Conservation (phyloP, 179 eudicot species). For the Spergularia azorica region DNA sequence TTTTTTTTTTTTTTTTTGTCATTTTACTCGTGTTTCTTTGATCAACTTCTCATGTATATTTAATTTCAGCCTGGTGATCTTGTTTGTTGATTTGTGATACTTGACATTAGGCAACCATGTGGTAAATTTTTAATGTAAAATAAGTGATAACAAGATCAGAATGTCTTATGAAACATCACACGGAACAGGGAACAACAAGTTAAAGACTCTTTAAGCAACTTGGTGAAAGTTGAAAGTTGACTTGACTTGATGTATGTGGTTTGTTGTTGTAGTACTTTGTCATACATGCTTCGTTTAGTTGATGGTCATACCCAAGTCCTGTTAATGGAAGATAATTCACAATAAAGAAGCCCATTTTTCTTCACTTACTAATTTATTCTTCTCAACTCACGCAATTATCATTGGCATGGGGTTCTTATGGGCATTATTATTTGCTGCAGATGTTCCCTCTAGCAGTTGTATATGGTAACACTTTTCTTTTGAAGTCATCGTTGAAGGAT, state of each 20-base stretch:
- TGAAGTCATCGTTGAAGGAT: slow-evolving; percentile 87
- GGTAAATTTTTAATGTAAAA: not conserved
- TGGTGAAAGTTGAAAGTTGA: not conserved
- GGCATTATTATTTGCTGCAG: slow-evolving; percentile 39
- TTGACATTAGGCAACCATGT: not conserved
- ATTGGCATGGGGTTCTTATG: not conserved
- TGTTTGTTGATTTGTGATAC: not conserved
- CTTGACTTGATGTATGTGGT: not conserved
- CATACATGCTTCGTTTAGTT: slow-evolving; percentile 1
- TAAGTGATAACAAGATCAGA: not conserved
- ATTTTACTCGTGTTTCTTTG: not conserved
- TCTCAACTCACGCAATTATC: not conserved
- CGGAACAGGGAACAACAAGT: not conserved
- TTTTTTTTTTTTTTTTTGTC: not conserved
- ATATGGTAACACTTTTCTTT: slow-evolving; percentile 80
- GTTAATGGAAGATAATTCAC: not conserved
- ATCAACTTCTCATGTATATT: not conserved
- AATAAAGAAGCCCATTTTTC: not conserved
- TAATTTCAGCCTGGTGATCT: slow-evolving; percentile 3
- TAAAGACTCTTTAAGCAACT: not conserved
- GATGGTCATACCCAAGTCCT: not conserved
- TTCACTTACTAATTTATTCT: not conserved
- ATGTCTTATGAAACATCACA: not conserved
- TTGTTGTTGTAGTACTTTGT: not conserved
- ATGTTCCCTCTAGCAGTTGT: slow-evolving; percentile 91